Percentiles rank a stretch among this genome's conserved stretches.
phyloP scores from a whole-genome alignment of 805 yeast genomes.

The Nakazawaea anatomiae region DNA sequence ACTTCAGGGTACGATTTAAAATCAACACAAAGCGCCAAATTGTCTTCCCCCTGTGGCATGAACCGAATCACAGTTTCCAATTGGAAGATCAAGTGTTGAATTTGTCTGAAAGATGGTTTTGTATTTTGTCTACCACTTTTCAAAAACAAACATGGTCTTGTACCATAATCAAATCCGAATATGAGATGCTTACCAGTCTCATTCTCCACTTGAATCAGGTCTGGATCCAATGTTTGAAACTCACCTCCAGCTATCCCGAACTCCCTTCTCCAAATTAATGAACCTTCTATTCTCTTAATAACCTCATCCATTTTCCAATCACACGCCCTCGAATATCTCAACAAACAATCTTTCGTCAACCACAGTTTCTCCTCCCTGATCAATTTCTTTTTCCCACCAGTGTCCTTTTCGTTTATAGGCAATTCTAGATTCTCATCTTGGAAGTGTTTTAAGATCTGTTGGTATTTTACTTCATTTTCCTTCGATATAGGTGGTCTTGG shows the following conservation, averaged over 20 bases:
- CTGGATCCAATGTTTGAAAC: conserved; percentile 48
- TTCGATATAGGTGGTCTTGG: conserved; percentile 30
- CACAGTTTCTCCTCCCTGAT: conserved; percentile 70
- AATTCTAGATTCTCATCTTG: conserved; percentile 42
- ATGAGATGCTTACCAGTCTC: conserved; percentile 91
- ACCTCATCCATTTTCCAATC: conserved; percentile 79
- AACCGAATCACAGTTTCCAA: conserved; percentile 87
- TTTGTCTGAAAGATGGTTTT: conserved; percentile 81
- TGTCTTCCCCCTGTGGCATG: conserved; percentile 97
- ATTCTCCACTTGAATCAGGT: conserved; percentile 58
- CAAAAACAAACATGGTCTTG: conserved; percentile 87
- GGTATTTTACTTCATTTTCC: conserved; percentile 56
- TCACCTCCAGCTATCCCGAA: conserved; percentile 48
- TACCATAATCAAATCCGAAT: conserved; percentile 83
- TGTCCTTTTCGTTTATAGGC: conserved; percentile 41
- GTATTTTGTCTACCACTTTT: conserved; percentile 97
- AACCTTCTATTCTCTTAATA: conserved; percentile 64
- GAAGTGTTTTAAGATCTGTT: conserved; percentile 60
- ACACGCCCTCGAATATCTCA: conserved; percentile 88
- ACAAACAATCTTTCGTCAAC: conserved; percentile 87
- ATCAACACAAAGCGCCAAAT: conserved; percentile 85
- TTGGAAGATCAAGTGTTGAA: conserved; percentile 92
- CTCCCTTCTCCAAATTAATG: conserved; percentile 90
- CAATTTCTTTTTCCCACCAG: conserved; percentile 29
- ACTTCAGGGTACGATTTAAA: conserved; percentile 72